Base-by-base conservation (phyloP, 176 grass and related monocot species). In the Dendrocalamus sinicus region DNA sequence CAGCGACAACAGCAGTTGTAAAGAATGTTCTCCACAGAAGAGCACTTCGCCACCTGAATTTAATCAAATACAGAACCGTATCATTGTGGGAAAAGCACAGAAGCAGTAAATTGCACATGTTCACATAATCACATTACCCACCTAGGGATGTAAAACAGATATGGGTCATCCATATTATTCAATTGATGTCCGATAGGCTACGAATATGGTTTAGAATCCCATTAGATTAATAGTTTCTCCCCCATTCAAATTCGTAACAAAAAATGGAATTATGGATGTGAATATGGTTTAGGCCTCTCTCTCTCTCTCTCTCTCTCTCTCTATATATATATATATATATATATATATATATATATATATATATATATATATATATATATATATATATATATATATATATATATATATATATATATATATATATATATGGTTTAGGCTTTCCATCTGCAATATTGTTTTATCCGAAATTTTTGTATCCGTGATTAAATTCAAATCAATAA, bases 21-120 rank as follows among this genome's bases (percentile, higher is more conserved):
- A 99, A 99, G 50, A 99, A 99, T 75, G 96, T 90, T 90, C 96
- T 92, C 96, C 97, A 96, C 5, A 99, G 61, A 81, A 96, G 92
- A 72, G 94, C 94, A 86, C 97, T 96, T 79, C 94, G 88, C 97
- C 97, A 99, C 97, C 97, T 99, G 75, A 76, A 90, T 26, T 26
- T 81, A 84, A 83, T 55, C 26, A 57, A 45, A 61, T 28, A 45
- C 9, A 76, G 40, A 76, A 44, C 7, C 9, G 23, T 67, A 55
- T 52, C 23, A 52, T 55, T 44, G 40, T 47, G 53, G 35, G 45
- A 69, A 84, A 81, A 81, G 37, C 6, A 43, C 30, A 70, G 8
- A 43, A 22, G 15, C 51, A 72, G 15, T 9, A 71, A 82, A 82
- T 16, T 1, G 5, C 23, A 40, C 15, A 70, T 57, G 22, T 9